Percentiles rank a stretch among this genome's conserved stretches.
phyloP scores from a whole-genome alignment of 805 yeast species.

The Brettanomyces sp. region DNA sequence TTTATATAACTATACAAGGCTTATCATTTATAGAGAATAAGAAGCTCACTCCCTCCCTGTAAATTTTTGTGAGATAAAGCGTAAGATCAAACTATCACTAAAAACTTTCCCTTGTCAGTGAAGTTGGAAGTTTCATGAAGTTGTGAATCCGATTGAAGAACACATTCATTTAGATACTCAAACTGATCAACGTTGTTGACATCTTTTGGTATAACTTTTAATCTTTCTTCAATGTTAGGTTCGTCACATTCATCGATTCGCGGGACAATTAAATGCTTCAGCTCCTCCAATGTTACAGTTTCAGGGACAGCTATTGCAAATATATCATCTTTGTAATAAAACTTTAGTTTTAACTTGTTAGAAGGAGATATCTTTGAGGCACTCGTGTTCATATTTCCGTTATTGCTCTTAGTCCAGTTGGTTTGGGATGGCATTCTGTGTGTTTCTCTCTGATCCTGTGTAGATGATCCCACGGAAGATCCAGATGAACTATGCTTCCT shows the following conservation, averaged over 20 bases:
- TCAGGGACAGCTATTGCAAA: slow-evolving; percentile 46
- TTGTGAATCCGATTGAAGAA: slow-evolving; percentile 13
- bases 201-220: slow-evolving; percentile 23
- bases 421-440: background rate
- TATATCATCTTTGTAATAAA: slow-evolving; percentile 72
- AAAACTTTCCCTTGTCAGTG: slow-evolving; percentile 25
- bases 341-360: slow-evolving; percentile 56
- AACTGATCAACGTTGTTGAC: slow-evolving; percentile 14
- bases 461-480: slow-evolving; percentile 3
- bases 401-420: background rate
- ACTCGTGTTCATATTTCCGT: background rate
- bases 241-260: slow-evolving; percentile 23
- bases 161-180: slow-evolving; percentile 12
- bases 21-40: background rate
- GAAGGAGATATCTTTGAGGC: slow-evolving; percentile 10
- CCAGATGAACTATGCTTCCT: background rate
- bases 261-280: slow-evolving; percentile 20
- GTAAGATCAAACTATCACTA: slow-evolving; percentile 16
- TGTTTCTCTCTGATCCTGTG: background rate
- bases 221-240: slow-evolving; percentile 12
- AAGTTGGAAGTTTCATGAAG: slow-evolving; percentile 20
- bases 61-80: background rate
- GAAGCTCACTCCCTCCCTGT: background rate
- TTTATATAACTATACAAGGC: too few relatives aligned
- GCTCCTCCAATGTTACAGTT: slow-evolving; percentile 13